Evolutionary conservation across 371 early-diverging fungal species (phyloP), one percentile per base, ranked within the genome.

Genomic region (Apophysomyces trapeziformis): DNA sequence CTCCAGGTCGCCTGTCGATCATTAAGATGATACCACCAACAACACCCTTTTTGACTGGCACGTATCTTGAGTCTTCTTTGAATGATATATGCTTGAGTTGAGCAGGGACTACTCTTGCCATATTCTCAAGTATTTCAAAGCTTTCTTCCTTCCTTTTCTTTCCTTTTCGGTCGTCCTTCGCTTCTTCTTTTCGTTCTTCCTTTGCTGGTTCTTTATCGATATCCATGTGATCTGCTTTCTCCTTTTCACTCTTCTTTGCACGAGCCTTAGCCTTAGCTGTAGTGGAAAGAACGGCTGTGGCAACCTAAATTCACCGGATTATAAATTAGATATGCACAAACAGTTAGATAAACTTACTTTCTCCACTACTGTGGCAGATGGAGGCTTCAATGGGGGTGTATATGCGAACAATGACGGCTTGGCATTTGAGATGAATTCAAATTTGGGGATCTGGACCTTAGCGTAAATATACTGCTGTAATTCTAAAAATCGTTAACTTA

Each of bases 271-370:
- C 90, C 80, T 95, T 97, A 59, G 95, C 95, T 7, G 97, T 96
- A 4, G 98, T 97, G 7, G 96, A 96, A 58, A 99, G 84, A 6
- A 97, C 95, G 5, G 98, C 98, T 4, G 97, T 96, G 5, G 95
- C 95, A 0, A 96, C 90, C 80, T 91, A 88, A 50, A n/a, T 63
- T 2, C 41, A 44, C 13, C 14, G 13, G 18, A 9, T 18, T 41
- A 8, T 8, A 11, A 5, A 5, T 50, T 9, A 58, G 32, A 37
- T 13, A 7, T 26, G 18, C 5, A 11, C 59, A 18, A 56, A 4
- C 18, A 1, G 16, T 13, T 63, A 86, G 80, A 43, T 83, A 68
- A 36, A 82, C 76, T 14, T 46, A 77, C 79, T 74, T 86, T 85
- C 66, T 87, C 89, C 13, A 84, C 89, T 2, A 89, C 85, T n/a